Base-by-base conservation (phyloP, 225 moss, liverwort and hornwort species). In the Bryum argenteum region DNA sequence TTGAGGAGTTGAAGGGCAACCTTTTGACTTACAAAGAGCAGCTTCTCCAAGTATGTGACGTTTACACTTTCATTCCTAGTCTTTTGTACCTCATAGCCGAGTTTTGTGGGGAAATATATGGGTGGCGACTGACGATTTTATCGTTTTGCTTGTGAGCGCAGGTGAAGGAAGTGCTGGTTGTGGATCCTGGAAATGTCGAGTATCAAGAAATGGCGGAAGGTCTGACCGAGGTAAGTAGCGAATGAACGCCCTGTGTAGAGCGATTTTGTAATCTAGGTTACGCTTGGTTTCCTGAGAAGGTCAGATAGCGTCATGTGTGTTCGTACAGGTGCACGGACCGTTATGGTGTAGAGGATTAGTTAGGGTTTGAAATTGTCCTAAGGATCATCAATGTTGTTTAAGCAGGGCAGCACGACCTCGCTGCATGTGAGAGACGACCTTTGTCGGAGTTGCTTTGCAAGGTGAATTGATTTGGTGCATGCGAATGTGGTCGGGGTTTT, bases 401-500 rank as follows among this genome's bases (percentile, higher is more conserved):
- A 96, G 96, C 96, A 96, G 96, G 96, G 93, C 93, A 96, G 93
- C 96, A 93, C 96, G 96, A 96, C 96, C 87, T 87, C 91, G 96
- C 96, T 96, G 96, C 93, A 96, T 96, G 91, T 93, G 96, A 93
- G 85, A 96, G 91, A 91, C 88, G 96, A 93, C 88, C 82, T 90
- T 90, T 89, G 79, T 93, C 82, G 93, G 96, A 93, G 96, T 90
- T 93, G 80, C 93, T 93, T 87, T 88, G 91, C 88, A 93, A 93
- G 96, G 96, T 96, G 96, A 96, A 91, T 91, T 91, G 91, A 91
- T 93, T 96, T 84, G 73, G 79, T n/a, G n/a, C 79, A 71, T 74
- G 79, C 81, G 79, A 77, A 78, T 61, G 80, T 78, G 83, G 83
- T 83, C 80, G 81, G 77, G 75, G 52, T 77, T 77, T 81, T 75